These are phyloP conservation scores for Fusarium verrucosum DNA, from an alignment of 2,329 filamentous ascomycete species.

Conservation along the genomic window DNA sequence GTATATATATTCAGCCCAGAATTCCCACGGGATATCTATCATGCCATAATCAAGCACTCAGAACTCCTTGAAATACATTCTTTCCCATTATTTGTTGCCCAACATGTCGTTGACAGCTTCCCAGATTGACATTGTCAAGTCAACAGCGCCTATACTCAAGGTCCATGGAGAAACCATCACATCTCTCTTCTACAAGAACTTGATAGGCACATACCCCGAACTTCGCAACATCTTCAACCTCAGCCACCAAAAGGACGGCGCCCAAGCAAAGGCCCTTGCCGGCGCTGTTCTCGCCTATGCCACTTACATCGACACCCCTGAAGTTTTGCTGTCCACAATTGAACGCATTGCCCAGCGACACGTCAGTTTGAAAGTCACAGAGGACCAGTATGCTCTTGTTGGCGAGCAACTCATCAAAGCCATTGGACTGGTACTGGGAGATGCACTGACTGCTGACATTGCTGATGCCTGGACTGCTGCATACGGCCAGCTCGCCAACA, in stretches of 20 bases:
- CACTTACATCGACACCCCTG: background rate
- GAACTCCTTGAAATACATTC: too few relatives aligned
- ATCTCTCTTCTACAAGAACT: slow-evolving; percentile 71
- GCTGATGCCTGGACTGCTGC: slow-evolving; percentile 1
- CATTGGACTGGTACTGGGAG: slow-evolving; percentile 70
- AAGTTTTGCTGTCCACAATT: slow-evolving; percentile 47
- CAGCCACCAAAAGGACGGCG: slow-evolving; percentile 39
- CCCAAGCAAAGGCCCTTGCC: slow-evolving; percentile 40
- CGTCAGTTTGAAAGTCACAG: slow-evolving; percentile 1
- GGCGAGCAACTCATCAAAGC: slow-evolving; percentile 64
- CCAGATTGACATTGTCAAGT: slow-evolving; percentile 10
- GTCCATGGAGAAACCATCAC: slow-evolving; percentile 73
- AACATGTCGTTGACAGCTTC: background rate
- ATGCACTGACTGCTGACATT: slow-evolving; percentile 61
- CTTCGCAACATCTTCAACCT: slow-evolving; percentile 73
- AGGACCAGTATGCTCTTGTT: slow-evolving; percentile 9
- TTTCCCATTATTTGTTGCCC: background rate
- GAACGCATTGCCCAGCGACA: slow-evolving; percentile 50
- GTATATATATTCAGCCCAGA: background rate
- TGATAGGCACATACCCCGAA: slow-evolving; percentile 69
- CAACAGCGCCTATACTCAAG: slow-evolving; percentile 1
- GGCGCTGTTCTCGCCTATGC: slow-evolving; percentile 58
- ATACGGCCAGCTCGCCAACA: background rate
- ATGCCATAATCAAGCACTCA: background rate
- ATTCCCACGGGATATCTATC: background rate